Evolutionary conservation across 2,329 filamentous ascomycete species (phyloP).

Genomic region (Talaromyces sp.): DNA sequence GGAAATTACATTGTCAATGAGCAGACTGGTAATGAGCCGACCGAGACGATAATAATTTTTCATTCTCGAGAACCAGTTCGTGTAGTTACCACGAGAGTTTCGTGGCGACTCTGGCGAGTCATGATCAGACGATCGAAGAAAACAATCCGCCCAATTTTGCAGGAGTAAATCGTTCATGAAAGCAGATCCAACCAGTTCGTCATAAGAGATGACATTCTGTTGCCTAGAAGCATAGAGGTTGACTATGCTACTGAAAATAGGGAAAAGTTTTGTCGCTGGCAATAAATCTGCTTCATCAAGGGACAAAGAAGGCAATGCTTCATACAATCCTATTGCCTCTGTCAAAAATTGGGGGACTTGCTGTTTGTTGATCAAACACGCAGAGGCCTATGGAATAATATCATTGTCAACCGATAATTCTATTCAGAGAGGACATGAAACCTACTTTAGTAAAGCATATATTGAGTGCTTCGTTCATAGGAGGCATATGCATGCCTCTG

Average conservation of each 20-base stretch:
- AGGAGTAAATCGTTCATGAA: not conserved
- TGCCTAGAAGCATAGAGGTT: not conserved
- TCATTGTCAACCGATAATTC: not conserved
- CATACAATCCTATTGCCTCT: not conserved
- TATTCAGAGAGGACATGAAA: not conserved
- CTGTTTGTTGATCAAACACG: not conserved
- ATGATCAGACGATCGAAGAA: too few relatives aligned
- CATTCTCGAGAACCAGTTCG: too few relatives aligned
- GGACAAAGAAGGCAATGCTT: not conserved
- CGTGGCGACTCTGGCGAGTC: too few relatives aligned
- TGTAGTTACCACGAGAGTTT: too few relatives aligned
- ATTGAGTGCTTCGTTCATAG: not conserved
- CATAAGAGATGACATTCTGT: not conserved
- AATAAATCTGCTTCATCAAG: not conserved
- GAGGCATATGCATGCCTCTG: not conserved
- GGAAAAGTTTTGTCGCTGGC: not conserved
- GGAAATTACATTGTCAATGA: too few relatives aligned
- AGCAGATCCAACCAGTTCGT: not conserved
- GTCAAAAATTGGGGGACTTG: not conserved
- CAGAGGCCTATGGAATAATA: not conserved
- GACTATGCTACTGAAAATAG: not conserved
- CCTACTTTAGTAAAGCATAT: not conserved
- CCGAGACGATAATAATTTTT: not conserved
- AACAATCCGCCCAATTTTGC: not conserved
- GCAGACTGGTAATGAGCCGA: not conserved